Evolutionary conservation across 108 stramenopile genomes (phyloP), one percentile per base, ranked within the genome.

Genomic region (Chaetoceros tenuissimus): DNA sequence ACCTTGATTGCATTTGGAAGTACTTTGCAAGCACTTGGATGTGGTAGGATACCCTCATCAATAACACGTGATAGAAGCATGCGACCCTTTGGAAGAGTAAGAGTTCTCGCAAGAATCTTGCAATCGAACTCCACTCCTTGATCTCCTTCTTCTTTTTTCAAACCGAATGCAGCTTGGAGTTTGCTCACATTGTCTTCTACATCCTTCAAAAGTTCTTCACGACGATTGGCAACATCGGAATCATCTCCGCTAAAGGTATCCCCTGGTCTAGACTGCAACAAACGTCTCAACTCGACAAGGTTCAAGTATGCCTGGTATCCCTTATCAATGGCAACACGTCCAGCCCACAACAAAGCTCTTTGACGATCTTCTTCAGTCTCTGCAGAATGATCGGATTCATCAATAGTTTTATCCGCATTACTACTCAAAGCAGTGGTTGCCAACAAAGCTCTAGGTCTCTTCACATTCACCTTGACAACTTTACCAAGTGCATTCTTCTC

Each of bases 281-380:
- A 31, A 43, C 73, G 69, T 69, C 86, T 82, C 20, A 81, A 68
- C 24, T 92, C 81, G 29, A 79, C 72, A 28, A 92, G 68, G 0
- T 66, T 73, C 31, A 76, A 70, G 57, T 71, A 83, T n/a, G 90
- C 79, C 60, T 84, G 80, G 51, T 87, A 79, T 0, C 78, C 85
- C 60, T 82, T 82, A 53, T 92, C 90, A 55, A 81, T 82, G 46
- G 79, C 68, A 22, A 88, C 69, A n/a, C 90, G 79, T 34, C 86
- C 79, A 57, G 85, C 87, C 86, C 90, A 92, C 23, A 87, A 55
- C 28, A 67, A 67, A 3, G 80, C 77, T 19, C 73, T 68, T 25
- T 55, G 44, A 26, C 80, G 64, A 16, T 59, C 48, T 51, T 74
- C 60, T 23, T 67, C 69, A 8, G 57, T 48, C 28, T 72, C 71